Conservation (phyloP, 1,284 basidiomycete species). For the Inonotus hispidus region DNA sequence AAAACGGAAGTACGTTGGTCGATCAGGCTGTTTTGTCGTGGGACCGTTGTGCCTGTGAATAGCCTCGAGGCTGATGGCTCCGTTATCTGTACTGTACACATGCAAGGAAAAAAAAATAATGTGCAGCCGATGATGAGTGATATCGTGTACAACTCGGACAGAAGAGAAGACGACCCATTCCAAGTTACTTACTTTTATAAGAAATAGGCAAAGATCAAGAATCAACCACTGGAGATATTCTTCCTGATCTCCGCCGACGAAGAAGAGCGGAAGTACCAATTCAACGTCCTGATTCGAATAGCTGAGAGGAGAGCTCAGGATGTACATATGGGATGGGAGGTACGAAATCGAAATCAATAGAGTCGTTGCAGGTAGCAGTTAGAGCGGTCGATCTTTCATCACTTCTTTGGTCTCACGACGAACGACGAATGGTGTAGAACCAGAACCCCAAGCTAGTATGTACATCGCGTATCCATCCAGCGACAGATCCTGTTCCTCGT, state of each 20-base stretch:
- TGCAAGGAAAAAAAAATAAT: background rate
- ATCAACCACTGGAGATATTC: background rate
- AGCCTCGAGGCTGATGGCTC: background rate
- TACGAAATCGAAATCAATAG: background rate
- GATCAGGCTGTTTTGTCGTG: background rate
- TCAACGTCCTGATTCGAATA: background rate
- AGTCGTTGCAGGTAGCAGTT: background rate
- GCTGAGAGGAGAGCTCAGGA: background rate
- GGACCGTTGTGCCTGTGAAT: background rate
- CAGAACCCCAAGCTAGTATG: background rate
- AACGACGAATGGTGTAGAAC: background rate
- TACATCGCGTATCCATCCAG: background rate
- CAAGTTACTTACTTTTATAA: background rate
- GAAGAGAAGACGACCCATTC: too few relatives aligned
- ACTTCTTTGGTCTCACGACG: background rate
- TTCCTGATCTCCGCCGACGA: background rate
- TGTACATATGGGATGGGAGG: too few relatives aligned
- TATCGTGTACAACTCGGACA: background rate
- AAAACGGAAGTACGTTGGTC: background rate
- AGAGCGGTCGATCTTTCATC: background rate
- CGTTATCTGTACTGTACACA: background rate
- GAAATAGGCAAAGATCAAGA: background rate
- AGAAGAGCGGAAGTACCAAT: background rate
- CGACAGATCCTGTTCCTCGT: background rate
- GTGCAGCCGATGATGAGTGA: background rate